Conservation (phyloP, 1,284 basidiomycete genomes). For the Vanrija sp. region DNA sequence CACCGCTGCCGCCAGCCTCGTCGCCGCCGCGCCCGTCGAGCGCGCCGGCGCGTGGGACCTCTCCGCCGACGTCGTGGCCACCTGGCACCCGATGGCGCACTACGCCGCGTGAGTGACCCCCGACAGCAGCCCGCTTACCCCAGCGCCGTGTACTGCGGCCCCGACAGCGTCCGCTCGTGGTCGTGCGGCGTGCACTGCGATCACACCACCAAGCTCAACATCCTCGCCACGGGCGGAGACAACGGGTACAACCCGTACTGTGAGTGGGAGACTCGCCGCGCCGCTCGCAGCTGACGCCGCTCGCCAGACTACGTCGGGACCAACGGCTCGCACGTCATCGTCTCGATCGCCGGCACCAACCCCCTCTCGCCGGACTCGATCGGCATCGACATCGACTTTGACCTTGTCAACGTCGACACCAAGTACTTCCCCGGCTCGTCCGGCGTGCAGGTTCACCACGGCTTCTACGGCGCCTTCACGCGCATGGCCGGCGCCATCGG, state of each 20-base stretch:
- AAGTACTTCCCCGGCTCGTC: conserved; percentile 10
- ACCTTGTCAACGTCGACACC: not conserved
- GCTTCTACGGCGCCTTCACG: conserved; percentile 22
- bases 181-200: not conserved
- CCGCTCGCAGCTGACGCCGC: not conserved
- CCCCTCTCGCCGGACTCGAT: conserved; percentile 4
- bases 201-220: not conserved
- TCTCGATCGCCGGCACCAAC: conserved; percentile 23
- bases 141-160: conserved; percentile 1
- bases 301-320: not conserved
- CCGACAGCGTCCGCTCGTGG: not conserved
- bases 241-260: not conserved
- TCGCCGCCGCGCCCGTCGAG: too few species aligned
- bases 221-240: not conserved
- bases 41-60: too few species aligned
- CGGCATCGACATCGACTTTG: conserved; percentile 20
- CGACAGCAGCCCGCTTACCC: not conserved
- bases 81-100: not conserved
- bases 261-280: not conserved
- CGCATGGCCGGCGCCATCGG: conserved; percentile 9
- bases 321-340: conserved; percentile 1
- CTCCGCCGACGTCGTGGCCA: not conserved
- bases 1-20: too few species aligned
- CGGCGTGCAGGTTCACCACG: conserved; percentile 16
- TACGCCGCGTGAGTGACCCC: not conserved